A percentile compares a stretch with the other conserved stretches of the same genome.
phyloP scores from a whole-genome alignment of 495 filamentous ascomycete genomes.

The Aspergillus asperescens region DNA sequence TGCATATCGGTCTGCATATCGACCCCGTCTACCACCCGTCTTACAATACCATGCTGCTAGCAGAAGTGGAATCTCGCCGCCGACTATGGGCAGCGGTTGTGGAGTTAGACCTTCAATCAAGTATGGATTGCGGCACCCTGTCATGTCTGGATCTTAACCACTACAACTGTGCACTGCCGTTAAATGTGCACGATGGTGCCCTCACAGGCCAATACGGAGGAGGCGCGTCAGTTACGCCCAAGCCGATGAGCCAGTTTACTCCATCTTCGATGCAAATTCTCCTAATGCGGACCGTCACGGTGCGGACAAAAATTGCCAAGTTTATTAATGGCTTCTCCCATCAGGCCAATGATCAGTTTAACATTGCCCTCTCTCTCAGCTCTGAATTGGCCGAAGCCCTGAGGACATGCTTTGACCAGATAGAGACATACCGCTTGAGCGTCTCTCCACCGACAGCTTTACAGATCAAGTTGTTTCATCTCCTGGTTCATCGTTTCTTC shows the following conservation, averaged over 20 bases:
- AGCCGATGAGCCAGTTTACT: not conserved
- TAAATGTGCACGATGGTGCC: not conserved
- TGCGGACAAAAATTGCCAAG: not conserved
- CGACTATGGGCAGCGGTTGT: not conserved
- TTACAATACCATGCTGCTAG: not conserved
- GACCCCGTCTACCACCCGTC: not conserved
- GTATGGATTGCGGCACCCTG: not conserved
- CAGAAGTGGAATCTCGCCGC: not conserved
- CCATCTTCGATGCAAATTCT: not conserved
- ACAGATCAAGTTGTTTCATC: not conserved
- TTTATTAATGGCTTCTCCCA: not conserved
- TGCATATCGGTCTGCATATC: not conserved
- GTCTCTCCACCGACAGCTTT: not conserved
- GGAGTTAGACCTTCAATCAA: not conserved
- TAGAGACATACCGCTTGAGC: not conserved
- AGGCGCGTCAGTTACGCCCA: not conserved
- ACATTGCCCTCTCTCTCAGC: not conserved
- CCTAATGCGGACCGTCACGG: not conserved
- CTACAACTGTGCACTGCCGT: not conserved
- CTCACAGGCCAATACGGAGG: not conserved
- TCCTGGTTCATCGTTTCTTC: not conserved
- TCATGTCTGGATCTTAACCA: not conserved
- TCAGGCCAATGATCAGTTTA: not conserved
- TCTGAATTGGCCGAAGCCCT: not conserved
- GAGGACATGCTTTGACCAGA: not conserved